These are phyloP conservation scores for Tolypocladium sp. DNA, from an alignment of 2,329 filamentous ascomycete species.

Conservation along the genomic window DNA sequence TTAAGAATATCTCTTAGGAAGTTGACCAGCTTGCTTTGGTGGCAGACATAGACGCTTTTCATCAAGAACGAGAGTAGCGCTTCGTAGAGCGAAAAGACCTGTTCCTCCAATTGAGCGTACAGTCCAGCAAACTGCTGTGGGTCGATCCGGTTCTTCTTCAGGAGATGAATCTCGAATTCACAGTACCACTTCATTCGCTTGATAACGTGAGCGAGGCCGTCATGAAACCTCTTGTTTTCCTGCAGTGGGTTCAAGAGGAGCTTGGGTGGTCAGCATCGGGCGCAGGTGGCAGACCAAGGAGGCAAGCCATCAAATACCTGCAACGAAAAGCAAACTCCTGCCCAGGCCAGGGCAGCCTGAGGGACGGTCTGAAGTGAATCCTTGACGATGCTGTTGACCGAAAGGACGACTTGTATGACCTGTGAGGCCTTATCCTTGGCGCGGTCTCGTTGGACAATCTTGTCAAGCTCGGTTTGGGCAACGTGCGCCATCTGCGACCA, in stretches of 20 bases:
- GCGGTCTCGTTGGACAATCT: neutral
- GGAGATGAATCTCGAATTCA: neutral
- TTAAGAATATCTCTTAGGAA: neutral
- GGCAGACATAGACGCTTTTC: neutral
- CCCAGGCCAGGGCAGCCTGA: neutral
- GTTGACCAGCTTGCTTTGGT: neutral
- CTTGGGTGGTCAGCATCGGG: too few relatives aligned
- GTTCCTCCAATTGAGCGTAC: neutral
- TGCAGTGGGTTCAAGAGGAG: neutral
- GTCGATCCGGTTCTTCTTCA: neutral
- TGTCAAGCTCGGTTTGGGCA: neutral
- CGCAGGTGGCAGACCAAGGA: too few relatives aligned
- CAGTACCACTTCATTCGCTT: neutral
- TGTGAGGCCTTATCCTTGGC: neutral
- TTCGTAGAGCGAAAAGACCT: neutral
- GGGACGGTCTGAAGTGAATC: neutral
- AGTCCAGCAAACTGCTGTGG: neutral
- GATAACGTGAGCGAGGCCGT: neutral
- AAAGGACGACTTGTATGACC: neutral
- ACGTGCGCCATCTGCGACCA: neutral
- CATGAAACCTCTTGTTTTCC: neutral
- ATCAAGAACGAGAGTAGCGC: neutral
- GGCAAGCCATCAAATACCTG: neutral
- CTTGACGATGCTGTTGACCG: neutral
- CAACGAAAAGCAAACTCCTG: neutral